Percentiles rank a stretch among this genome's conserved stretches.
Conservation (phyloP, 768 basidiomycete genomes). For the Termitomyces sp. region DNA sequence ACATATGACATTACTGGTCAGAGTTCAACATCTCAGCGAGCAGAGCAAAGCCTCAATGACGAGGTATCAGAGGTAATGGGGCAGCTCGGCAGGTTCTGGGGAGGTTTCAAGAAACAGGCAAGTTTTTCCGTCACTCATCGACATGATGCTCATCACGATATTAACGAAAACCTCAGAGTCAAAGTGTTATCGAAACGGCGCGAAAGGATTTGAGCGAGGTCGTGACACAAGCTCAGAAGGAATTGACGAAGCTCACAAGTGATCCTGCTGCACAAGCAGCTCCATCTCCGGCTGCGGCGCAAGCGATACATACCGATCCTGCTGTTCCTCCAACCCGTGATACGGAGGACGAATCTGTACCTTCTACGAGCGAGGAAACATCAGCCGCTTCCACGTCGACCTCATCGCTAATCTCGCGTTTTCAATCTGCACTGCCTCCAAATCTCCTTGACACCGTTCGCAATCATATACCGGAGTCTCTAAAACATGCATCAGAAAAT, state of each 20-base stretch:
- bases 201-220: conserved; percentile 69
- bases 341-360: conserved; percentile 7
- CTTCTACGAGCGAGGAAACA: conserved; percentile 12
- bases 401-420: conserved; percentile 52
- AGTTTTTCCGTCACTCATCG: conserved; percentile 14
- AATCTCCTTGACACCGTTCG: conserved; percentile 67
- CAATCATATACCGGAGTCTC: conserved; percentile 59
- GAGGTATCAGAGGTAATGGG: conserved; percentile 88
- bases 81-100: conserved; percentile 86
- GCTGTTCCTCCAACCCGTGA: conserved; percentile 16
- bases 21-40: conserved; percentile 41
- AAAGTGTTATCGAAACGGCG: conserved; percentile 61
- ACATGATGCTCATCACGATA: background rate
- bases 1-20: conserved; percentile 54
- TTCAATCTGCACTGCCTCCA: conserved; percentile 73
- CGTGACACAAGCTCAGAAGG: conserved; percentile 76
- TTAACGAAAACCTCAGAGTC: conserved; percentile 27
- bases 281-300: conserved; percentile 9
- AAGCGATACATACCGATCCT: conserved; percentile 19
- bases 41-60: conserved; percentile 66
- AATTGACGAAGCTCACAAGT: conserved; percentile 55
- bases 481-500: conserved; percentile 56
- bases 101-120: conserved; percentile 86
- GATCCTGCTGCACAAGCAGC: conserved; percentile 15
- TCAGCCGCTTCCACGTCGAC: conserved; percentile 17